Evolutionary conservation across 2,329 filamentous ascomycete genomes (phyloP).

Genomic region (Sporothrix protearum): DNA sequence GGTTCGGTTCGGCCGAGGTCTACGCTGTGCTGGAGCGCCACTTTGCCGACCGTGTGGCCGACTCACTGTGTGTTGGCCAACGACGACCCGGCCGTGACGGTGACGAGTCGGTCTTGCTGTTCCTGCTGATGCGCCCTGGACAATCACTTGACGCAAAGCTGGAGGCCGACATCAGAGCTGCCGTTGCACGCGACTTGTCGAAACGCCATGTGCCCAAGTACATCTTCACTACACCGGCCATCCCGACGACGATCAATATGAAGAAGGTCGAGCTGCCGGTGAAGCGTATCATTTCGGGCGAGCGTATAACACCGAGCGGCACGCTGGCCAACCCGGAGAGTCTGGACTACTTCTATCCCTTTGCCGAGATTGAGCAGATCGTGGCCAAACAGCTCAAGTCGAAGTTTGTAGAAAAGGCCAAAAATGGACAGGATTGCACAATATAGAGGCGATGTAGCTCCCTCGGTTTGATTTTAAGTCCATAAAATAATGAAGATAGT

Average conservation of each 20-base stretch:
- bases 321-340: constrained; percentile 74
- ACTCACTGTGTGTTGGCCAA: constrained; percentile 79
- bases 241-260: constrained; percentile 78
- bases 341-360: constrained; percentile 74
- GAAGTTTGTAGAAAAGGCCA: constrained; percentile 42
- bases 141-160: constrained; percentile 50
- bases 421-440: too few species aligned
- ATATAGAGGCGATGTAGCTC: neutral
- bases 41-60: constrained; percentile 61
- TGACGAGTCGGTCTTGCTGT: constrained; percentile 55
- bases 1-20: constrained; percentile 77
- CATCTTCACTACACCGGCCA: constrained; percentile 75
- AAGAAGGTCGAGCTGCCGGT: constrained; percentile 84
- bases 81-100: constrained; percentile 52
- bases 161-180: constrained; percentile 57
- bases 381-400: constrained; percentile 39
- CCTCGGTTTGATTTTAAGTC: neutral
- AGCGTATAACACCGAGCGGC: constrained; percentile 68
- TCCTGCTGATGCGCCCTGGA: constrained; percentile 56
- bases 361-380: constrained; percentile 66
- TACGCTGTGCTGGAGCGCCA: constrained; percentile 68
- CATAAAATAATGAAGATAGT: neutral
- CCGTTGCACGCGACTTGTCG: constrained; percentile 63
- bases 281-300: constrained; percentile 77
- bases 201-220: constrained; percentile 74